Evolutionary conservation across 2,329 filamentous ascomycete species (phyloP).

Genomic region (Lachnellula hyalina): DNA sequence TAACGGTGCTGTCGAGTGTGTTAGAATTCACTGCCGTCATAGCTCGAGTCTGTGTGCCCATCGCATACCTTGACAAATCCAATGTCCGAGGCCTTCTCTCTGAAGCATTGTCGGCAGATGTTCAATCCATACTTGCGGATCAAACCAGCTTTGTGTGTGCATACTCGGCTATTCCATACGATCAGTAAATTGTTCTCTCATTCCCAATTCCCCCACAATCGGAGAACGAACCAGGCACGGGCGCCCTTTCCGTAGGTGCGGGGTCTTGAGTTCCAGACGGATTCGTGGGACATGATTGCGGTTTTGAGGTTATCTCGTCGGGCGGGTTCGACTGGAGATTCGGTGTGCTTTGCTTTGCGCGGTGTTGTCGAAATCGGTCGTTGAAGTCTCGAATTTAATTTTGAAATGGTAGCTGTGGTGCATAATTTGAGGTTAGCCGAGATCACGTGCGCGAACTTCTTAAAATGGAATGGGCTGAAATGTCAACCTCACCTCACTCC

Average conservation of each 20-base stretch:
- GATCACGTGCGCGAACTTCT: no score
- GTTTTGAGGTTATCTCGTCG: constrained; percentile 10
- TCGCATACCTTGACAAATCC: constrained; percentile 62
- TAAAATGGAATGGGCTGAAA: no score
- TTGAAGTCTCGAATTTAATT: background rate
- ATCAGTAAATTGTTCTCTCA: constrained; percentile 9
- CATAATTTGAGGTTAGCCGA: no score
- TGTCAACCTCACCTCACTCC: no score
- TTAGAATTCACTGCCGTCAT: constrained; percentile 4
- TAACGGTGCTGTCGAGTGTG: constrained; percentile 24
- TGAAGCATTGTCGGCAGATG: constrained; percentile 76
- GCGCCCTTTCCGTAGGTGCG: constrained; percentile 96
- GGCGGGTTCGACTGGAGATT: background rate
- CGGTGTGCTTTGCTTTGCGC: background rate
- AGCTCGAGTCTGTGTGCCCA: background rate
- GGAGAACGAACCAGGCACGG: constrained; percentile 73
- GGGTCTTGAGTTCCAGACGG: constrained; percentile 98
- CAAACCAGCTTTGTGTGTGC: constrained; percentile 96
- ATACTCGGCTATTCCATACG: constrained; percentile 57
- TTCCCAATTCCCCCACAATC: background rate
- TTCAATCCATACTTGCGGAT: constrained; percentile 99
- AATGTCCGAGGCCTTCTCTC: constrained; percentile 68
- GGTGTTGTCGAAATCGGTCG: background rate
- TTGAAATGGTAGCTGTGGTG: no score
- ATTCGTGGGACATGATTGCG: constrained; percentile 78